Evolutionary conservation across 2,329 filamentous ascomycete species (phyloP).

Genomic region (Xylariaceae sp.): DNA sequence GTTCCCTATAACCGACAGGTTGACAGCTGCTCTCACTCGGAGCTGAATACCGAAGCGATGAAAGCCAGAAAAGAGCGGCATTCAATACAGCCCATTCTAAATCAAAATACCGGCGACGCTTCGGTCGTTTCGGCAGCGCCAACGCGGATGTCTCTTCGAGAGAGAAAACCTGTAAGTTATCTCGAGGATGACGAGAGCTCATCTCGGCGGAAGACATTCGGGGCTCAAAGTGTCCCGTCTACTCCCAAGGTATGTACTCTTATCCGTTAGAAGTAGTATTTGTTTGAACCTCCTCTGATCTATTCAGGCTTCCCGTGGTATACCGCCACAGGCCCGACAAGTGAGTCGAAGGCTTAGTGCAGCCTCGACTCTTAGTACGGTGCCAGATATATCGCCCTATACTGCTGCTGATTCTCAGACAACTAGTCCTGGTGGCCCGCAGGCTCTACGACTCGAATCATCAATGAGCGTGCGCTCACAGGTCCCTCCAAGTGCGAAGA

Average conservation of each 20-base stretch:
- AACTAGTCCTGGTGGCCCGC: constrained; percentile 37
- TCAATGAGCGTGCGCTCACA: constrained; percentile 39
- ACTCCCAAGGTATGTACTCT: constrained; percentile 37
- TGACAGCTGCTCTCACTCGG: constrained; percentile 71
- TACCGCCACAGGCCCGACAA: constrained; percentile 26
- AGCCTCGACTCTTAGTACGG: constrained; percentile 37
- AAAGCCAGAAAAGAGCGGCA: constrained; percentile 62
- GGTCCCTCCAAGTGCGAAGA: constrained; percentile 50
- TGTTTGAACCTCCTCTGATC: too few relatives aligned
- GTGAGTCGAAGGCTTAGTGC: constrained; percentile 47
- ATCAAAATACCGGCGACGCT: constrained; percentile 27
- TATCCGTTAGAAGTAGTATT: too few relatives aligned
- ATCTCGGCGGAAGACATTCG: constrained; percentile 60
- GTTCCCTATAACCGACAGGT: constrained; percentile 74
- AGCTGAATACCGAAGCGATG: constrained; percentile 68
- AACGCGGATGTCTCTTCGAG: constrained; percentile 69
- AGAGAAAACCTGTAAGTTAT: constrained; percentile 59
- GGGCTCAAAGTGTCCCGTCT: constrained; percentile 45
- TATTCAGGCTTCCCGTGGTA: too few relatives aligned
- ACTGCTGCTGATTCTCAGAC: too few relatives aligned
- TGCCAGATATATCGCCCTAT: constrained; percentile 18
- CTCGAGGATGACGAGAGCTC: constrained; percentile 47
- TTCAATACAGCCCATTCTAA: constrained; percentile 42
- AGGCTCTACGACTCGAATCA: constrained; percentile 39
- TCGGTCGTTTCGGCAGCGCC: constrained; percentile 36